Evolutionary conservation across 2,329 filamentous ascomycete genomes (phyloP).

Genomic region (Chlorencoelia australis): DNA sequence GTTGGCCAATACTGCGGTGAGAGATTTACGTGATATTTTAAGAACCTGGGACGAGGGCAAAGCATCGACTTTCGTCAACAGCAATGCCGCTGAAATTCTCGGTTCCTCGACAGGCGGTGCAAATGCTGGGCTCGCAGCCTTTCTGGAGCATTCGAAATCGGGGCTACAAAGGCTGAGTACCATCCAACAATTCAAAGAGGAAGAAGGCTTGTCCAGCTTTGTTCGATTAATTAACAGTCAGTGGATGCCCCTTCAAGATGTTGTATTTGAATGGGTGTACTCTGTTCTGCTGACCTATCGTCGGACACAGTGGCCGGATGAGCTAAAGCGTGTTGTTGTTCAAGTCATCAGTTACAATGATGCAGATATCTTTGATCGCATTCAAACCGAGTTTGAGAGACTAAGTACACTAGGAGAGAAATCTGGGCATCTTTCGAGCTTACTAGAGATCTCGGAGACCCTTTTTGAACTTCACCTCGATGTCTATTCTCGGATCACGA

Average conservation of each 20-base stretch:
- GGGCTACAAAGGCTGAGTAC: slow-evolving; percentile 40
- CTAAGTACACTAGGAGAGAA: slow-evolving; percentile 8
- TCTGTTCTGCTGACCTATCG: slow-evolving; percentile 41
- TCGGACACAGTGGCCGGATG: slow-evolving; percentile 46
- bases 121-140: slow-evolving; percentile 44
- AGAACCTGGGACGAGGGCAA: slow-evolving; percentile 31
- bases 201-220: slow-evolving; percentile 42
- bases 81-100: slow-evolving; percentile 25
- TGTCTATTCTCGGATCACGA: slow-evolving; percentile 52
- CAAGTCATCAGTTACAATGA: slow-evolving; percentile 42
- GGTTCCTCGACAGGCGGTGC: slow-evolving; percentile 22
- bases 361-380: slow-evolving; percentile 38
- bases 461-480: slow-evolving; percentile 61
- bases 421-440: slow-evolving; percentile 27
- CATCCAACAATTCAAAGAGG: slow-evolving; percentile 41
- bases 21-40: slow-evolving; percentile 30
- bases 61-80: slow-evolving; percentile 24
- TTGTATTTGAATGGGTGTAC: slow-evolving; percentile 48
- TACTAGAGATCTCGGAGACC: slow-evolving; percentile 44
- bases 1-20: slow-evolving; percentile 21
- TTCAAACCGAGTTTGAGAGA: slow-evolving; percentile 33
- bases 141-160: slow-evolving; percentile 53
- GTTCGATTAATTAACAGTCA: slow-evolving; percentile 36
- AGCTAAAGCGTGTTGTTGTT: slow-evolving; percentile 45
- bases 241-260: slow-evolving; percentile 46